Evolutionary conservation across 208 protist species (phyloP).

Genomic region (Wallacemonas sp.): DNA sequence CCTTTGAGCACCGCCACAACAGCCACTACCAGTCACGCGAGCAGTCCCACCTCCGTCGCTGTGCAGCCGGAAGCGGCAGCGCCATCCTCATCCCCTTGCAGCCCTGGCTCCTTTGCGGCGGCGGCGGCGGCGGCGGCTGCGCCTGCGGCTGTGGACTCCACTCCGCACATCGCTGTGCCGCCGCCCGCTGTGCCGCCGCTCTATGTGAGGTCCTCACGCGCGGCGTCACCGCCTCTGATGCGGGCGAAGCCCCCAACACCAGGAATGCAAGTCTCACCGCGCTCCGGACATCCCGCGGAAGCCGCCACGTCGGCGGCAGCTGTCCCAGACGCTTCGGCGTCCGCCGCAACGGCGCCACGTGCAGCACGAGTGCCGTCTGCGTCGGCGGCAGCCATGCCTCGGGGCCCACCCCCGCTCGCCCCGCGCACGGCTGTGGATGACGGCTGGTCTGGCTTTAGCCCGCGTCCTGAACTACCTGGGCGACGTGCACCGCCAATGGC

Average conservation of each 20-base stretch:
- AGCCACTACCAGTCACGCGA: no score
- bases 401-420: conserved; percentile 6
- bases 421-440: conserved; percentile 6
- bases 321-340: not conserved
- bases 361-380: conserved; percentile 6
- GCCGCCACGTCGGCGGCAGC: not conserved
- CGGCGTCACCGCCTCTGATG: not conserved
- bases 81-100: no score
- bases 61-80: no score
- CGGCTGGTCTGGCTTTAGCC: conserved; percentile 17
- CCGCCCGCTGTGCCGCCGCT: not conserved
- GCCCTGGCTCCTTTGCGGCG: no score
- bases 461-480: conserved; percentile 11
- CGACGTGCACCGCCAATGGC: not conserved
- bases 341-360: not conserved
- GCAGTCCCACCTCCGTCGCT: no score
- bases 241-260: not conserved
- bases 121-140: no score
- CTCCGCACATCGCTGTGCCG: not conserved
- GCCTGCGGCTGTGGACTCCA: no score
- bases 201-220: not conserved
- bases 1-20: no score
- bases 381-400: not conserved
- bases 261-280: not conserved
- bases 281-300: not conserved